Evolutionary conservation across 2,329 filamentous ascomycete genomes (phyloP).

Genomic region (Fusarium sp.): DNA sequence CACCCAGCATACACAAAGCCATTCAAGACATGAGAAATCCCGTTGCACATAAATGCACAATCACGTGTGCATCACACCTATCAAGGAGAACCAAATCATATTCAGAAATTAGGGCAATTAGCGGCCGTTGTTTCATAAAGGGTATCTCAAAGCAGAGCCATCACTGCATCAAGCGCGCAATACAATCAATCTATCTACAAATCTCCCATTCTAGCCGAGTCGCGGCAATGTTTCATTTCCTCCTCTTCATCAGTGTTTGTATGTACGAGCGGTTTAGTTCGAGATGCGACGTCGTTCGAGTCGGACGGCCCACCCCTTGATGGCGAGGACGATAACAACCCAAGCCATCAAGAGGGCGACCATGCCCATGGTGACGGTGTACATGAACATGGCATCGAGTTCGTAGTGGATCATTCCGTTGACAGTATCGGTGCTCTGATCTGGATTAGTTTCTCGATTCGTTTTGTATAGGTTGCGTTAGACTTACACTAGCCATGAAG

Average conservation of each 20-base stretch:
- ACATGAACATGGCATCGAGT: slow-evolving; percentile 92
- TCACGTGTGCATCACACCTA: not conserved
- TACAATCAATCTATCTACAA: slow-evolving; percentile 14
- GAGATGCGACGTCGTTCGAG: slow-evolving; percentile 51
- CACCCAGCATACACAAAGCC: not conserved
- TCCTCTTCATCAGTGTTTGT: not conserved
- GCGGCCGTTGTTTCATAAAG: slow-evolving; percentile 36
- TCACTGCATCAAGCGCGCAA: slow-evolving; percentile 16
- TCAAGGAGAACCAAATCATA: not conserved
- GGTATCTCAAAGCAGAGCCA: slow-evolving; percentile 46
- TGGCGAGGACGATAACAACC: slow-evolving; percentile 79
- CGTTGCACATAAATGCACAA: not conserved
- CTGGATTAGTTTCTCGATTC: slow-evolving; percentile 4
- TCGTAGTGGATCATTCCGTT: slow-evolving; percentile 79
- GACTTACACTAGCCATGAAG: slow-evolving; percentile 89
- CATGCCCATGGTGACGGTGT: slow-evolving; percentile 87
- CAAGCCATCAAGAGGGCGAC: slow-evolving; percentile 89
- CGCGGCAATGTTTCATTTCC: not conserved
- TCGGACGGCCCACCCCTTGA: slow-evolving; percentile 87
- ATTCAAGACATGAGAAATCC: too few species aligned
- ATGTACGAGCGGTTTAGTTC: slow-evolving; percentile 2
- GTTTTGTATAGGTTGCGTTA: too few species aligned
- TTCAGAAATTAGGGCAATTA: slow-evolving; percentile 4
- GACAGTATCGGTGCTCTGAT: slow-evolving; percentile 79
- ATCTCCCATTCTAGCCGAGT: not conserved